Evolutionary conservation across 768 basidiomycete species (phyloP), one percentile per base, ranked within the genome.

Genomic region (Agrocybe pediades): DNA sequence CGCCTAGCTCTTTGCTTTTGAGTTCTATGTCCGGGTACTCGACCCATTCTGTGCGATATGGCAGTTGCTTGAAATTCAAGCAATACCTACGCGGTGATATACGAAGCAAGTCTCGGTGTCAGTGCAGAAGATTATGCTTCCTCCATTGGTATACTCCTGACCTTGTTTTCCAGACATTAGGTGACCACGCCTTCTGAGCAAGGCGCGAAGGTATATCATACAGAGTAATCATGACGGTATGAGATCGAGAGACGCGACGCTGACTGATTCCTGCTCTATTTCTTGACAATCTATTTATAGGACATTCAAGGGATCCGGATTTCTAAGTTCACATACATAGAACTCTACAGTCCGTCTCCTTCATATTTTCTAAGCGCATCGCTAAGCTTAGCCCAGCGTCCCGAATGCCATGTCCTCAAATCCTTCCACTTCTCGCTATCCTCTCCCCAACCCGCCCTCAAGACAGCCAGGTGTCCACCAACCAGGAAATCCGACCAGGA

Each of bases 1-100:
- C 72, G 1, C 74, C 73, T 19, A 75, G 52, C 49, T 73, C 65
- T 50, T 68, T 68, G 61, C 65, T 64, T 42, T 65, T 58, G 0
- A 46, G 23, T 46, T 65, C 73, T 46, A 86, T 77, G 48, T 84
- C 79, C 2, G 77, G 77, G 55, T 73, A 79, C 53, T 83, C 81
- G 49, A 84, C 62, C 76, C 78, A 81, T 41, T 75, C 71, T 3
- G 81, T 82, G 58, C 68, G 73, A 65, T 78, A 78, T 1, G 74
- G 57, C 16, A 73, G 51, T 2, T 62, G 65, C 63, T 73, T 74
- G 61, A 65, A 71, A 53, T 72, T 74, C 46, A 76, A 59, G 29
- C 62, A 59, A 41, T 68, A 72, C 52, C 71, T 71, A 49, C 13
- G 24, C 7, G 15, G 21, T 13, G 9, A 6, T 49, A 27, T 24